Evolutionary conservation across 176 grass and related monocot genomes (phyloP).

Genomic region (Aegilops bicornis): DNA sequence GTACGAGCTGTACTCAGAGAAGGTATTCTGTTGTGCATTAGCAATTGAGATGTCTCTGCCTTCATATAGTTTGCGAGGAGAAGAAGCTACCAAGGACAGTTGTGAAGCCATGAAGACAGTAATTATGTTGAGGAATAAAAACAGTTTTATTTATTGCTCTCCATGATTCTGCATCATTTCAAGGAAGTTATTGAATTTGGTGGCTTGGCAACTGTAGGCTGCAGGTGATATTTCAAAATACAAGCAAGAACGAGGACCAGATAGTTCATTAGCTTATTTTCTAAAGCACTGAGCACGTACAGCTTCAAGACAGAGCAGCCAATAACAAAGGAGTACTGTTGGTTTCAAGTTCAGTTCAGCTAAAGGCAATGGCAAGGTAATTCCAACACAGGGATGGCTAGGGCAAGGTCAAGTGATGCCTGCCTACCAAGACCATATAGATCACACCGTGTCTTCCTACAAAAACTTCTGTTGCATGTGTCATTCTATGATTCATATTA

Average conservation of each 20-base stretch:
- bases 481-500: neutral
- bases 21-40: neutral
- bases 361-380: neutral
- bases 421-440: neutral
- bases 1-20: neutral
- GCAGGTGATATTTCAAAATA: neutral
- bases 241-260: neutral
- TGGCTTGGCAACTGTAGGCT: neutral
- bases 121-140: too few relatives aligned
- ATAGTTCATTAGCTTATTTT: neutral
- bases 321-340: neutral
- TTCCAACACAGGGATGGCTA: neutral
- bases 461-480: neutral
- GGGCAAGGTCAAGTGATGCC: neutral
- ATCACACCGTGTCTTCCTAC: neutral
- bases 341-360: neutral
- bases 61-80: neutral
- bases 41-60: neutral
- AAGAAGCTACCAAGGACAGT: neutral
- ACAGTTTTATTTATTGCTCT: too few relatives aligned
- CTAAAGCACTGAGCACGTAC: neutral
- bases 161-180: too few relatives aligned
- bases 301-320: neutral
- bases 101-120: neutral
- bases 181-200: neutral